A percentile compares a stretch with the other conserved stretches of the same genome.
phyloP scores from a whole-genome alignment of 768 basidiomycete species.

The Ramaria sp. region DNA sequence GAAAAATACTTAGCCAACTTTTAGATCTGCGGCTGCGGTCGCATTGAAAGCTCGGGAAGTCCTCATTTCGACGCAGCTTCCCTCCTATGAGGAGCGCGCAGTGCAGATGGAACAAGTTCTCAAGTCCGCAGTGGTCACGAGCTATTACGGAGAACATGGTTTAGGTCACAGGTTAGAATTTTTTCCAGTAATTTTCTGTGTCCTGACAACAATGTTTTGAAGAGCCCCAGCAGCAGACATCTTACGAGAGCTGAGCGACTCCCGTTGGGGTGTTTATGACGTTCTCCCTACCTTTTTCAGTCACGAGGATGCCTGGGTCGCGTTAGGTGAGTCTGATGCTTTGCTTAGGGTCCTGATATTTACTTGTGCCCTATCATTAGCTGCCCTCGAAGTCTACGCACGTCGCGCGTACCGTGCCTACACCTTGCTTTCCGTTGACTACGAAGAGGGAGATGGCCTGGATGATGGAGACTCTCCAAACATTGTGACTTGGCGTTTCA shows the following conservation, averaged over 20 bases:
- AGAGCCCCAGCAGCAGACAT: conserved; percentile 81
- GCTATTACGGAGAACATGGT: conserved; percentile 82
- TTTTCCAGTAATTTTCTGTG: not conserved
- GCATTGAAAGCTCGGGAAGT: conserved; percentile 95
- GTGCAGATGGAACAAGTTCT: conserved; percentile 92
- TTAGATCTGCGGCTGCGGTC: conserved; percentile 81
- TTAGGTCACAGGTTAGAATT: conserved; percentile 38
- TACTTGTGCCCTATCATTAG: conserved; percentile 24
- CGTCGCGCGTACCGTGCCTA: conserved; percentile 95
- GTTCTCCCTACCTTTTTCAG: conserved; percentile 95
- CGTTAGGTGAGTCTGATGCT: conserved; percentile 45
- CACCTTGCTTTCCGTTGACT: conserved; percentile 81
- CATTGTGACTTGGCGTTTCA: conserved; percentile 91
- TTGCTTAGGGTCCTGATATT: not conserved
- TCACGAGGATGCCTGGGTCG: conserved; percentile 73
- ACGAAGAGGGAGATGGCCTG: conserved; percentile 80
- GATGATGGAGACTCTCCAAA: conserved; percentile 77
- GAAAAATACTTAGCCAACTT: conserved; percentile 1
- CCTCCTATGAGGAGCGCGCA: conserved; percentile 90
- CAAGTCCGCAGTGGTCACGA: conserved; percentile 76
- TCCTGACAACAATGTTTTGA: conserved; percentile 11
- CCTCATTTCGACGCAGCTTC: conserved; percentile 90
- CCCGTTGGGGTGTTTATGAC: conserved; percentile 93
- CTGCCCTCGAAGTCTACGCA: conserved; percentile 92
- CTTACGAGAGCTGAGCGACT: conserved; percentile 89